Evolutionary conservation across 1,284 basidiomycete species (phyloP).

Genomic region (Ceratorhiza oryzae-sativae): DNA sequence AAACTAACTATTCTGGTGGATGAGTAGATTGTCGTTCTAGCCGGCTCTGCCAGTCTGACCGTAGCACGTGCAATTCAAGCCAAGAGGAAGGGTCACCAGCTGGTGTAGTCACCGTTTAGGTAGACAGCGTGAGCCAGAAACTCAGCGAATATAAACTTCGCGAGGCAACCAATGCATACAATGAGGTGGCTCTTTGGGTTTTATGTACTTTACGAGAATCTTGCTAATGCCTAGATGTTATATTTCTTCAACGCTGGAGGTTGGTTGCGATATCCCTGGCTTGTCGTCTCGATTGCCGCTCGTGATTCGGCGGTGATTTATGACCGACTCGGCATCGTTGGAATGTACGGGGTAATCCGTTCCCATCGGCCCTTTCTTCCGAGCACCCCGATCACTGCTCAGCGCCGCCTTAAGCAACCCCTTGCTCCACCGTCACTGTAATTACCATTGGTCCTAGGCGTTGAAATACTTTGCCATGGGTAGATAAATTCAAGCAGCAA

Average conservation of each 20-base stretch:
- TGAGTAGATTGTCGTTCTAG: slow-evolving; percentile 12
- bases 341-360: no score
- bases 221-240: background rate
- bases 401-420: no score
- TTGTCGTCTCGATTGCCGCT: no score
- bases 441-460: no score
- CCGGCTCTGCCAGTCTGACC: background rate
- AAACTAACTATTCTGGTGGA: background rate
- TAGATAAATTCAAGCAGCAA: no score
- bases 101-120: background rate
- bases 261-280: no score
- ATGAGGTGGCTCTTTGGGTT: background rate
- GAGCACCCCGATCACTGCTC: background rate
- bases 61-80: slow-evolving; percentile 20
- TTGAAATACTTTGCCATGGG: no score
- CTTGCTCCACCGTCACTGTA: no score
- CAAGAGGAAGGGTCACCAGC: slow-evolving; percentile 11
- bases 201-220: background rate
- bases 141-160: no score
- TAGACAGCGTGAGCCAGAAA: no score
- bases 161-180: no score
- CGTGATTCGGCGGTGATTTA: background rate
- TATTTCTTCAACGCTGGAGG: background rate
- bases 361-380: background rate
- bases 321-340: background rate